Base-by-base conservation (phyloP, 148 eudicot species). In the Chenopodium formosanum region DNA sequence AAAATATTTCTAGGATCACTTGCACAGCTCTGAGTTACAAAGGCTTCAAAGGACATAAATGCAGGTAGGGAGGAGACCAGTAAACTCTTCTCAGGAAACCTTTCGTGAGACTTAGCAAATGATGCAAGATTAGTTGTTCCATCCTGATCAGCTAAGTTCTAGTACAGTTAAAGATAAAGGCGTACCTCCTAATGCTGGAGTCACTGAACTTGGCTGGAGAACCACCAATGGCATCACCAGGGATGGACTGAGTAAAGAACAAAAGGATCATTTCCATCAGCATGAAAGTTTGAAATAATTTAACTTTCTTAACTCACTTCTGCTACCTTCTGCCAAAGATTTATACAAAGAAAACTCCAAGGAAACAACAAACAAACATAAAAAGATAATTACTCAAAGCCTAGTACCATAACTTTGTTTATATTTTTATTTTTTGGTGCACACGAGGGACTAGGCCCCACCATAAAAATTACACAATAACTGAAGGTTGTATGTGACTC, bases 171-270 rank as follows among this genome's bases (percentile, higher is more conserved):
- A 64, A 73, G 63, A 19, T 37, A 50, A 77, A 32, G 47, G 56
- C 50, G 40, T 65, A 85, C 87, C 82, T 80, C 83, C 67, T 20
- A 85, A 14, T 9, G 64, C 74, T 17, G 82, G 82, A 56, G 58
- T 65, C 63, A 67, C 84, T 37, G 27, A 66, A 67, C 68, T 66
- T 23, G 80, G 63, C 53, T 73, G 84, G 75, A 78, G 79, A 81
- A 73, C 67, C 34, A 67, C 79, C 25, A 25, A 81, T 48, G 84
- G 87, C 87, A 85, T 85, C 73, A 73, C 87, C 75, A 73, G 14
- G 79, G 68, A 85, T 22, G 53, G n/a, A 70, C 77, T 73, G 70
- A 52, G 34, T 34, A 66, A 77, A n/a, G 44, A 58, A 64, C 44
- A 80, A 74, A 66, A 53, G 19, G 20, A 63, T n/a, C 46, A 67